Base-by-base conservation (phyloP, 768 basidiomycete genomes). In the Daedaleopsis nitida region DNA sequence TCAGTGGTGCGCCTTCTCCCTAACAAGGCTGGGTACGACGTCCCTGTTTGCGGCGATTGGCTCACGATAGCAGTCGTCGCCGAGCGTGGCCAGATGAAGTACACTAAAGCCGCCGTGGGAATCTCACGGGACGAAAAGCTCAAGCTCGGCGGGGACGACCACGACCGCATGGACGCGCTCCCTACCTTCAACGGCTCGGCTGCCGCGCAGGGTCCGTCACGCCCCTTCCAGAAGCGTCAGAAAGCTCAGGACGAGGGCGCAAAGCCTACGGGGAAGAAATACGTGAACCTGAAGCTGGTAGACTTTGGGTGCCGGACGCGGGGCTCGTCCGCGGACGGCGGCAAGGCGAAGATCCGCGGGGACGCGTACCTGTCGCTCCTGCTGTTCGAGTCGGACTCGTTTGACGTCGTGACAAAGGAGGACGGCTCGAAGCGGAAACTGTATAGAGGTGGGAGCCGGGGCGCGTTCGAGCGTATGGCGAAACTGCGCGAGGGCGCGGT, bases 41-140 rank as follows among this genome's bases (percentile, higher is more conserved):
- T 99, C 1, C 96, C 96, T 11, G 88, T 98, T 1, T 84, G 85
- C 7, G 92, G 92, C 2, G 97, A 98, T 73, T 98, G 94, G 91
- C 83, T 98, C 44, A 96, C 95, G 7, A 92, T 99, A 50, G 96
- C 94, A 2, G 96, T 98, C 5, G 87, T 99, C 14, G 96, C 95
- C 2, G 94, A 96, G 72, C 85, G 94, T 21, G 88, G 94, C 3
- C 88, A 87, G 8, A 78, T 96, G 70, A 86, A 84, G 64, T 83
- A 87, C 66, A 92, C 81, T 50, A 83, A 82, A 59, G 86, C 88
- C 34, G 89, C 89, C 52, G 84, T 88, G 19, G 73, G 70, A 42
- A 71, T 81, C 13, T 71, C 83, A 8, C 82, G 75, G 35, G 74
- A 72, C 12, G 78, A 78, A 27, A 82, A 85, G 37, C 35, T 49